Evolutionary conservation across 352 stramenopile species (phyloP).

Genomic region (Phytophthora megakarya): DNA sequence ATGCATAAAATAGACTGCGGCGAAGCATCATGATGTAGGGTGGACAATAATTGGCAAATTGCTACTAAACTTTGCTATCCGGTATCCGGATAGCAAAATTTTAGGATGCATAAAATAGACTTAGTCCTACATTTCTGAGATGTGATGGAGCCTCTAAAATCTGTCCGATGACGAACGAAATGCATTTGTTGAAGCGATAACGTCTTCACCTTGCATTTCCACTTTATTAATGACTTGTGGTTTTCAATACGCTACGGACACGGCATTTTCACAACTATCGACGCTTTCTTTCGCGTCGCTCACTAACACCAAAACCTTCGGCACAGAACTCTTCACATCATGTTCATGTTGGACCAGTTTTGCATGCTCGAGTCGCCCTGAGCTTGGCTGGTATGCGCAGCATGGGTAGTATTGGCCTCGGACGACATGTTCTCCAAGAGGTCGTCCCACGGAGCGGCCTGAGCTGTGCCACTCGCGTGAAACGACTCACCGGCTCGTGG

Average conservation of each 20-base stretch:
- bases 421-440: constrained; percentile 78
- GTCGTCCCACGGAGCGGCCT: constrained; percentile 64
- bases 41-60: neutral
- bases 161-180: constrained; percentile 25
- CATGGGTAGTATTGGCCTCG: constrained; percentile 18
- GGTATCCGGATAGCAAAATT: no score
- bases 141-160: no score
- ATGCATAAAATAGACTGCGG: no score
- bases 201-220: constrained; percentile 11
- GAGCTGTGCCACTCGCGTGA: constrained; percentile 18
- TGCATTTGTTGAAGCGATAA: neutral
- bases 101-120: no score
- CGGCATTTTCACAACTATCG: constrained; percentile 27
- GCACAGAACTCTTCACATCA: constrained; percentile 49
- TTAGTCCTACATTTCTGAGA: no score
- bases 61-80: no score
- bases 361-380: constrained; percentile 63
- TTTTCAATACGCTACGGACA: constrained; percentile 32
- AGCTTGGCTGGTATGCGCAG: constrained; percentile 22
- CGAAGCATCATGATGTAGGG: constrained; percentile 19
- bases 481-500: constrained; percentile 23
- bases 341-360: constrained; percentile 75
- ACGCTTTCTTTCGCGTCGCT: constrained; percentile 36
- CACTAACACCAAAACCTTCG: constrained; percentile 28
- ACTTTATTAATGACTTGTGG: constrained; percentile 30